These are phyloP conservation scores for Halophytophthora polymorphica DNA, from an alignment of 352 stramenopile species.

Conservation along the genomic window DNA sequence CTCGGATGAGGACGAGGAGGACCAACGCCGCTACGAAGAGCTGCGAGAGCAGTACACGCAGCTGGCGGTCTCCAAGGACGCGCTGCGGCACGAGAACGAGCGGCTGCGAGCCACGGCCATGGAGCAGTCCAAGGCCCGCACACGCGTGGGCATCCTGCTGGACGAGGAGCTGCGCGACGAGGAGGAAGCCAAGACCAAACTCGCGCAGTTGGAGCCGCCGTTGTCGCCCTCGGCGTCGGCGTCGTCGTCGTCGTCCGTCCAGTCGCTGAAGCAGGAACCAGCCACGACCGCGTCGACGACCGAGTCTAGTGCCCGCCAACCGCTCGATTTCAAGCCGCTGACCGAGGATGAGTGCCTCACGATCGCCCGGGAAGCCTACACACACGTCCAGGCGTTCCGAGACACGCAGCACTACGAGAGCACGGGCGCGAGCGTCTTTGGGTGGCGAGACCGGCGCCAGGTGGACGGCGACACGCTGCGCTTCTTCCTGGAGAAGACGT, in stretches of 20 bases:
- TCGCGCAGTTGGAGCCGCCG: slow-evolving; percentile 11
- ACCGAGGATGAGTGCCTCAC: slow-evolving; percentile 42
- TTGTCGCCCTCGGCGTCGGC: not conserved
- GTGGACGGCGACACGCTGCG: slow-evolving; percentile 50
- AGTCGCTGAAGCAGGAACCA: not conserved
- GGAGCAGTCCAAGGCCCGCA: slow-evolving; percentile 56
- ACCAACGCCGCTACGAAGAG: slow-evolving; percentile 28
- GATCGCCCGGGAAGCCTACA: slow-evolving; percentile 42
- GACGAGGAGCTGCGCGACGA: slow-evolving; percentile 55
- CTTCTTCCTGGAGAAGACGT: slow-evolving; percentile 67
- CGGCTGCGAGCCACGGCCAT: slow-evolving; percentile 38
- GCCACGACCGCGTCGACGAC: not conserved
- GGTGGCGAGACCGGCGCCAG: slow-evolving; percentile 52
- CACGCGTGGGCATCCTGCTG: slow-evolving; percentile 52
- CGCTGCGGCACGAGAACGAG: slow-evolving; percentile 59
- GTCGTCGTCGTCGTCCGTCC: no score
- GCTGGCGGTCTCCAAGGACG: slow-evolving; percentile 51
- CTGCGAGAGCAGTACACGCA: slow-evolving; percentile 47
- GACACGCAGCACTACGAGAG: slow-evolving; percentile 37
- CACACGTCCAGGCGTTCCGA: slow-evolving; percentile 39
- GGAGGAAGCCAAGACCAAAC: slow-evolving; percentile 16
- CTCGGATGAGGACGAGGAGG: slow-evolving; percentile 7
- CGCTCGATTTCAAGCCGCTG: slow-evolving; percentile 25
- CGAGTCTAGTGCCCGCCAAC: not conserved
- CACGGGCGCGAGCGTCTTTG: slow-evolving; percentile 56